phyloP scores from a whole-genome alignment of 176 grass and related monocot genomes.

The Ensete ventricosum region DNA sequence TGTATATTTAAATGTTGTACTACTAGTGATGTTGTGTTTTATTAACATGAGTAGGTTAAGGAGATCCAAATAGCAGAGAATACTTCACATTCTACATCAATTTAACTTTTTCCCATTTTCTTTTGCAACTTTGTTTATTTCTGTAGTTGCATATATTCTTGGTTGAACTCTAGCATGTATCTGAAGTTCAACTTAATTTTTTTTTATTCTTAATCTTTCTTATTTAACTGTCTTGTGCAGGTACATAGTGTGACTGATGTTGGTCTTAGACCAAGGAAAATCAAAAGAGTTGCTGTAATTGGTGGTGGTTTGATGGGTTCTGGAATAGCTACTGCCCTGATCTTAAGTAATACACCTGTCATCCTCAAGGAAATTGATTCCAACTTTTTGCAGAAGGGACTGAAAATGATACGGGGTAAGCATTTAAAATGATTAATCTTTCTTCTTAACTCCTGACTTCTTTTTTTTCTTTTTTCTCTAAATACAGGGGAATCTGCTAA shows the following conservation, averaged over 20 bases:
- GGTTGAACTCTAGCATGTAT: not conserved
- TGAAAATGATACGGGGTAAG: slow-evolving; percentile 82
- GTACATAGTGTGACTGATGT: slow-evolving; percentile 86
- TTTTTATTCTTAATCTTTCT: not conserved
- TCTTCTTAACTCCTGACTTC: not conserved
- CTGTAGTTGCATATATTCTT: too few relatives aligned
- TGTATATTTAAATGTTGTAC: too few relatives aligned
- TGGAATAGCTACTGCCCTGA: slow-evolving; percentile 94
- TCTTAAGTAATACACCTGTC: slow-evolving; percentile 72
- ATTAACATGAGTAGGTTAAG: not conserved
- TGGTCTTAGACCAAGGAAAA: slow-evolving; percentile 82
- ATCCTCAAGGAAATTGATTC: slow-evolving; percentile 91
- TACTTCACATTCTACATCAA: too few relatives aligned
- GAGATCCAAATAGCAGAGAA: too few relatives aligned
- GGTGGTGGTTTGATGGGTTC: slow-evolving; percentile 99
- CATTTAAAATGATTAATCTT: slow-evolving; percentile 1
- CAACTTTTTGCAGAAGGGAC: slow-evolving; percentile 72
- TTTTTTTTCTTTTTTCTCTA: not conserved
- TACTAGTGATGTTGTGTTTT: not conserved
- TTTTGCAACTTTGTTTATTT: too few relatives aligned
- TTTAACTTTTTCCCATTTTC: too few relatives aligned
- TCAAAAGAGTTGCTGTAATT: slow-evolving; percentile 86
- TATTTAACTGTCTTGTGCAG: slow-evolving; percentile 33
- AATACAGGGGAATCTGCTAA: too few relatives aligned
- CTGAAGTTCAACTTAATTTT: not conserved